Base-by-base conservation (phyloP, 2,329 filamentous ascomycete species). In the Colletotrichum plurivorum region DNA sequence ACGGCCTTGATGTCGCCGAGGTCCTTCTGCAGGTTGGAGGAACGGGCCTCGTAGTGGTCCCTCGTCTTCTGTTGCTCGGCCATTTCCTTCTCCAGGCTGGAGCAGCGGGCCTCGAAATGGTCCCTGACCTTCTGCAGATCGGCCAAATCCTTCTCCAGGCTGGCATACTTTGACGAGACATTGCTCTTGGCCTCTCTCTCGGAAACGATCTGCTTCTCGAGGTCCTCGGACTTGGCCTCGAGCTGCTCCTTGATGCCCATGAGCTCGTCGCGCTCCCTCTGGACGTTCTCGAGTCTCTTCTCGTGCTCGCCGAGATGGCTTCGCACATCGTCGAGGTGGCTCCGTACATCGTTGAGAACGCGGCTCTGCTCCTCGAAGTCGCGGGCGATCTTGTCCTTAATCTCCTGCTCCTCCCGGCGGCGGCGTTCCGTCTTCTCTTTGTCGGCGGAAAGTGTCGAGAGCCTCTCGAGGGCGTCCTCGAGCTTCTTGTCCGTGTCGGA, bases 1-100 rank as follows among this genome's bases (percentile, higher is more conserved):
- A 72, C 68, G 41, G 61, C 63, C 39, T 65, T 43, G n/a, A 45
- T 48, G 13, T 72, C 68, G 9, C 69, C 65, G 22, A 72, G 51
- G 22, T 68, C 69, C 16, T 59, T 69, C 58, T 60, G 49, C 13
- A 72, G 25, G 36, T 63, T 70, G 6, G 54, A 60, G 20, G 46
- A 51, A n/a, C 64, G 52, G 2, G 52, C 48, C 25, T 67, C 58
- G 27, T 60, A 57, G 22, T 48, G 51, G 22, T 67, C 57, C 4
- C 54, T 51, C 18, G 48, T 49, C 18, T 70, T 59, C 20, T 56
- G 25, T 25, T 65, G 55, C 25, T 53, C 51, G 51, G n/a, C 22
- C 13, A 46, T 36, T 9, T 36, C 31, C 10, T 57, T 57, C 18
- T 48, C 25, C 16, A 64, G 45, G 4, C 27, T 48, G 16, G 45